Percentiles rank a stretch among this genome's conserved stretches.
Evolutionary conservation across 805 yeast genomes (phyloP).

Genomic region (Metschnikowia borealis): DNA sequence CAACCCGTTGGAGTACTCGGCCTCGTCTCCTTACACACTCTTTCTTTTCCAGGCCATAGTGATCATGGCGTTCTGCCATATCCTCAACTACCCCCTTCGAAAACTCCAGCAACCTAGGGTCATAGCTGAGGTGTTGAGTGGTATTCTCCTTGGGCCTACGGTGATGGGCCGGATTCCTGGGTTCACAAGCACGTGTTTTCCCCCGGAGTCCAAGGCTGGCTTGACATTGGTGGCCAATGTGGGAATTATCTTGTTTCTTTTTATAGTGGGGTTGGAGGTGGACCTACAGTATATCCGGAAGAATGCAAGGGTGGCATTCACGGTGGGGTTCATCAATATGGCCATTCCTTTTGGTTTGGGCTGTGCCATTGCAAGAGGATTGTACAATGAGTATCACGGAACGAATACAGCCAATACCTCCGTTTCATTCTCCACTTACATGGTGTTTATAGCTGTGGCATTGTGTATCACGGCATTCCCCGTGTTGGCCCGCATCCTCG

Average conservation of each 20-base stretch:
- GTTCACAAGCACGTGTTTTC: constrained; percentile 63
- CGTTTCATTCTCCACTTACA: constrained; percentile 64
- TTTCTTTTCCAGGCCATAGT: constrained; percentile 67
- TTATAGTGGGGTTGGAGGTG: constrained; percentile 76
- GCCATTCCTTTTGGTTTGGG: constrained; percentile 80
- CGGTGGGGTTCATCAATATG: constrained; percentile 70
- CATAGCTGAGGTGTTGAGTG: constrained; percentile 77
- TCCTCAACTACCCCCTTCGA: constrained; percentile 57
- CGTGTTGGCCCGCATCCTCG: constrained; percentile 71
- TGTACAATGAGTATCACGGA: constrained; percentile 53
- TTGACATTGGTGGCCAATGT: constrained; percentile 66
- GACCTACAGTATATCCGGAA: constrained; percentile 62
- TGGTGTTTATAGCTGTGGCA: constrained; percentile 81
- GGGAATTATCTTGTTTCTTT: constrained; percentile 71
- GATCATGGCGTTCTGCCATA: constrained; percentile 55
- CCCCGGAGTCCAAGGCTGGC: constrained; percentile 57
- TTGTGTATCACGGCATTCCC: constrained; percentile 85
- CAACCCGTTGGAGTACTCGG: constrained; percentile 59
- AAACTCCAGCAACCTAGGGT: constrained; percentile 71
- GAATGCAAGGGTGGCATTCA: constrained; percentile 55
- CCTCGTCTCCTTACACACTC: constrained; percentile 60
- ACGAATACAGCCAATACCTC: constrained; percentile 18
- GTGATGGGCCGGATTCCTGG: constrained; percentile 69
- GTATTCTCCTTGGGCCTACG: constrained; percentile 71
- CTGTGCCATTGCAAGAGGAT: constrained; percentile 63